Evolutionary conservation across 768 basidiomycete species (phyloP), one percentile per base, ranked within the genome.

Genomic region (Boletus pseudo-olivaceus): DNA sequence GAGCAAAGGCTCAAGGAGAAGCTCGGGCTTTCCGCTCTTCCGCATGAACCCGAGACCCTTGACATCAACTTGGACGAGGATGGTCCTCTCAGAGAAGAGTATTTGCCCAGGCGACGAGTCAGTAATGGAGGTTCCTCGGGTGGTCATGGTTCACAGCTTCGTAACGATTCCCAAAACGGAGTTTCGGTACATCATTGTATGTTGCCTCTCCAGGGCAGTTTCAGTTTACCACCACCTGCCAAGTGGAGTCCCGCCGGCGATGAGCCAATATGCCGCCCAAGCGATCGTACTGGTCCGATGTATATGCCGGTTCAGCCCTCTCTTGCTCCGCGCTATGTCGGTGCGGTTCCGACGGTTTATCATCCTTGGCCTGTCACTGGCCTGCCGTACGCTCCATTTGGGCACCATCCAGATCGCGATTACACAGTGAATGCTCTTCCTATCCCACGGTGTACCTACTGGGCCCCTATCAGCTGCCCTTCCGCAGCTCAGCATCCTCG

Each of bases 11-110:
- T 77, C 56, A 75, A 72, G 56, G 82, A 84, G 54, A 78, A 75
- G 42, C 53, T 76, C 19, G 80, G 81, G 50, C 74, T 75, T 57
- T 73, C 80, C 51, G 64, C 72, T 45, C 69, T 70, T 19, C 62
- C 67, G 61, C 68, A 62, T 12, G 71, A 76, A 47, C n/a, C 48
- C 0, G 84, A 86, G 54, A 75, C 78, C 4, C 67, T 82, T 38
- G 88, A 90, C 62, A 88, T 92, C 49, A 84, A 92, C 70, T 75
- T 92, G 40, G 90, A 92, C 60, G 85, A 89, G 67, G 88, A 90
- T 63, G 90, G 90, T 2, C 90, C 90, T 33, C 75, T 92, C 47
- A 75, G 88, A 47, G 87, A 90, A 64, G 89, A 92, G 62, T 91
- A 92, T 58, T 68, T 91, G 50, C 90, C 90, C 14, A 82, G 76